These are phyloP conservation scores for Tylopilus orsonianus DNA, from an alignment of 1,284 basidiomycete genomes.

Conservation along the genomic window DNA sequence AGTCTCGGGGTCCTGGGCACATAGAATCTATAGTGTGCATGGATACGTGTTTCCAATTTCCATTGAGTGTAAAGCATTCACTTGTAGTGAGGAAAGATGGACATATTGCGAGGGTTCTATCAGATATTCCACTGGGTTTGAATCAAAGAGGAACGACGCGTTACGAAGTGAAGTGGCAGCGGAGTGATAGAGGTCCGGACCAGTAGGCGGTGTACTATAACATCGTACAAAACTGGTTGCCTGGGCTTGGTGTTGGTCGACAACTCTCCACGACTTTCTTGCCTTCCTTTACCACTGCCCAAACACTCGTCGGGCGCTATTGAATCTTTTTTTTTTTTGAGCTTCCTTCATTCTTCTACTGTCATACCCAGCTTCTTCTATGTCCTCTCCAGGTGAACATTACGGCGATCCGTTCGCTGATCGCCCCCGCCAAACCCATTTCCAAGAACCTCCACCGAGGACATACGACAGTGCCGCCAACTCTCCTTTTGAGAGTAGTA, in stretches of 20 bases:
- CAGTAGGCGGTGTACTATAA: constrained; percentile 36
- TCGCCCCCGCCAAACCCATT: constrained; percentile 57
- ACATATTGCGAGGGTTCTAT: neutral
- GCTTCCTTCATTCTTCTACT: constrained; percentile 3
- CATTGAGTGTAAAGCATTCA: neutral
- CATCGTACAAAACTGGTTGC: constrained; percentile 33
- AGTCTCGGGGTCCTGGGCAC: constrained; percentile 6
- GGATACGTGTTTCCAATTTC: constrained; percentile 5
- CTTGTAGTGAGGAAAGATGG: neutral
- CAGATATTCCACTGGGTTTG: neutral
- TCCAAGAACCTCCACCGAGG: constrained; percentile 49
- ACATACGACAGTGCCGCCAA: constrained; percentile 44
- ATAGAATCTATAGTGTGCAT: neutral
- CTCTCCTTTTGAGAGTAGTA: constrained; percentile 52
- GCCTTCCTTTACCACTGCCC: constrained; percentile 5
- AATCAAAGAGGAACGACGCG: neutral
- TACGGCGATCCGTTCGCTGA: constrained; percentile 72
- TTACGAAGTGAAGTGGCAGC: constrained; percentile 15
- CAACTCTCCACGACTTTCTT: constrained; percentile 21
- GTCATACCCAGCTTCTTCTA: constrained; percentile 24
- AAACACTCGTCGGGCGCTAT: neutral
- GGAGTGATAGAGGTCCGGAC: constrained; percentile 32
- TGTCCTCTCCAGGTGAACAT: constrained; percentile 48
- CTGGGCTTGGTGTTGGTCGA: constrained; percentile 16
- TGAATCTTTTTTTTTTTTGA: constrained; percentile 8